These are phyloP conservation scores for Trametes villosa DNA, from an alignment of 768 basidiomycete genomes.

Conservation along the genomic window DNA sequence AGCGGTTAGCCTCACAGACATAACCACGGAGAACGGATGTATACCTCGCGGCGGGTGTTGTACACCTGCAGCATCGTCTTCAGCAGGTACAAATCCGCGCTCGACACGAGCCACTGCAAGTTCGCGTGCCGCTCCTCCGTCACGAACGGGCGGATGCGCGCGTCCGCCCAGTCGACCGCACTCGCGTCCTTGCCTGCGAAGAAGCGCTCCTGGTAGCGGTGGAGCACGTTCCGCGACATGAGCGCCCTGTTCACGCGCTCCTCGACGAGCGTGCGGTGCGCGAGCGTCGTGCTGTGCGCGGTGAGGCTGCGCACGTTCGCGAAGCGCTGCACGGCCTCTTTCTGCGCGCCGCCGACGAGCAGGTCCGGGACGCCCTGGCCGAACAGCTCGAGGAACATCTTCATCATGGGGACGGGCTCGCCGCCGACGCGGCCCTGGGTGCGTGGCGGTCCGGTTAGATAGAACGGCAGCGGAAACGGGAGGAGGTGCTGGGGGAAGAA, in stretches of 20 bases:
- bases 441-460: no score
- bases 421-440: not conserved
- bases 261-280: slow-evolving; percentile 6
- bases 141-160: slow-evolving; percentile 17
- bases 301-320: slow-evolving; percentile 1
- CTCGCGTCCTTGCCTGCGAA: slow-evolving; percentile 3
- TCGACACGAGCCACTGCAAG: not conserved
- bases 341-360: not conserved
- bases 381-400: not conserved
- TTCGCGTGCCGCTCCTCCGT: slow-evolving; percentile 13
- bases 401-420: not conserved
- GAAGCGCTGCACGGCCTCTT: not conserved
- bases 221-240: not conserved
- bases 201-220: slow-evolving; percentile 1
- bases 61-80: slow-evolving; percentile 9
- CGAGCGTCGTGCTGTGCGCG: not conserved
- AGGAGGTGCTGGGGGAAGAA: no score
- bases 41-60: slow-evolving; percentile 8
- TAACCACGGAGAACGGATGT: not conserved
- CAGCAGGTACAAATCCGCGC: slow-evolving; percentile 12
- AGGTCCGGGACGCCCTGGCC: not conserved
- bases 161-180: slow-evolving; percentile 16
- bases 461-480: not conserved
- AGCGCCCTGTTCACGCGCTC: not conserved
- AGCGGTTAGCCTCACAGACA: not conserved